Percentiles rank a stretch among this genome's conserved stretches.
These are phyloP conservation scores for Argentina anserina DNA, from an alignment of 306 rosid genomes.

Conservation along the genomic window DNA sequence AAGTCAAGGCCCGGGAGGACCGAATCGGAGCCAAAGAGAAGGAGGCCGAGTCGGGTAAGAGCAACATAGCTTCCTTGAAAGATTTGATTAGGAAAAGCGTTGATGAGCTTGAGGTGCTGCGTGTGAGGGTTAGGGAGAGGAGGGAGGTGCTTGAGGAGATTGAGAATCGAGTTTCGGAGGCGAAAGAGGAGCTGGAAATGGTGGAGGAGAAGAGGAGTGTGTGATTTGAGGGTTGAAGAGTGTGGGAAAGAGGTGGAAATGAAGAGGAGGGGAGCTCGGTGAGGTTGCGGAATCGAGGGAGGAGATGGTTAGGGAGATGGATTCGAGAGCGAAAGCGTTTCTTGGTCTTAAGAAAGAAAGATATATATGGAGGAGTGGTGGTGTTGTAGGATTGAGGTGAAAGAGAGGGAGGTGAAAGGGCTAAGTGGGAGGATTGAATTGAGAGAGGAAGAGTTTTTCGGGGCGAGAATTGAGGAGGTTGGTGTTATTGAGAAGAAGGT, in stretches of 20 bases:
- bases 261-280: background rate
- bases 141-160: too few species aligned
- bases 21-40: too few species aligned
- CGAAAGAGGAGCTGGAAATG: too few species aligned
- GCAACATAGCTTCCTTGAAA: too few species aligned
- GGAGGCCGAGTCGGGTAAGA: too few species aligned
- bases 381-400: background rate
- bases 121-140: too few species aligned
- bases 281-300: background rate
- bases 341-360: background rate
- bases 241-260: background rate
- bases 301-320: background rate
- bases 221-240: background rate
- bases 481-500: constrained; percentile 2
- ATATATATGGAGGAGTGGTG: constrained; percentile 1
- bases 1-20: too few species aligned
- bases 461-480: background rate
- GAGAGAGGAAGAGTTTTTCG: background rate
- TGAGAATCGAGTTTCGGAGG: too few species aligned
- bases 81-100: too few species aligned
- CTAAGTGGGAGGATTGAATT: background rate
- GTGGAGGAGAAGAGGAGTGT: background rate
- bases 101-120: too few species aligned
- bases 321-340: background rate
- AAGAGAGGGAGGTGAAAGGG: background rate